Conservation (phyloP, 768 basidiomycete genomes). For the Mycena amicta region DNA sequence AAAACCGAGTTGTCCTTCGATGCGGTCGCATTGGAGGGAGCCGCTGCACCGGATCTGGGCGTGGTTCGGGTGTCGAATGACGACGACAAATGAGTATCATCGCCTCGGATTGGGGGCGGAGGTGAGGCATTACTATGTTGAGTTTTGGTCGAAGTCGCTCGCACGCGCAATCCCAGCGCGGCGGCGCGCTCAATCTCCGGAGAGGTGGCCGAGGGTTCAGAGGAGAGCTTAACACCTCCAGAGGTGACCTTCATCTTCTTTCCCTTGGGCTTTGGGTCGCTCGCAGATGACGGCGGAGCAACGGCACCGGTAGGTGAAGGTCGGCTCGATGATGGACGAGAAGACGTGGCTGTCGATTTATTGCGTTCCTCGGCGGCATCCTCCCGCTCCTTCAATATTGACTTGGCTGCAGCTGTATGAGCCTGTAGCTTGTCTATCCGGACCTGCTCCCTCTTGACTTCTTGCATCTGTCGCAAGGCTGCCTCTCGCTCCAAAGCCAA, state of each 20-base stretch:
- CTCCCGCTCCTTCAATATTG: conserved; percentile 30
- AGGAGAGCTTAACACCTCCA: conserved; percentile 18
- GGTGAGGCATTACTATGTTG: too few species aligned
- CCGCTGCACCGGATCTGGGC: too few species aligned
- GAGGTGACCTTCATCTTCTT: conserved; percentile 20
- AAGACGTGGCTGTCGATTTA: conserved; percentile 2
- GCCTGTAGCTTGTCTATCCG: conserved; percentile 33
- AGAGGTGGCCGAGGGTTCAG: too few species aligned
- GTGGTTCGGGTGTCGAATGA: too few species aligned
- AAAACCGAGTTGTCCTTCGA: too few species aligned
- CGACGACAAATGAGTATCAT: too few species aligned
- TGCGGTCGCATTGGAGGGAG: too few species aligned
- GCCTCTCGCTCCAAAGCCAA: conserved; percentile 27
- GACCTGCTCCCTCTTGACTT: conserved; percentile 32
- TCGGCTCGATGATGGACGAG: conserved; percentile 4
- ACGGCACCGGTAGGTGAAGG: background rate
- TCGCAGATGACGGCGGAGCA: conserved; percentile 10
- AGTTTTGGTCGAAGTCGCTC: too few species aligned
- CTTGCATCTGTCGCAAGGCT: conserved; percentile 34
- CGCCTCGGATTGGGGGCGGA: too few species aligned
- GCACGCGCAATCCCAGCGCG: conserved; percentile 14
- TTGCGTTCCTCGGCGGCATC: conserved; percentile 23
- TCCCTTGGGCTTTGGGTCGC: conserved; percentile 7
- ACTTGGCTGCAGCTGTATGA: conserved; percentile 29
- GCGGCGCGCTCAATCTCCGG: too few species aligned